phyloP scores from a whole-genome alignment of 83 land plant species.

The Diphasiastrum complanatum region DNA sequence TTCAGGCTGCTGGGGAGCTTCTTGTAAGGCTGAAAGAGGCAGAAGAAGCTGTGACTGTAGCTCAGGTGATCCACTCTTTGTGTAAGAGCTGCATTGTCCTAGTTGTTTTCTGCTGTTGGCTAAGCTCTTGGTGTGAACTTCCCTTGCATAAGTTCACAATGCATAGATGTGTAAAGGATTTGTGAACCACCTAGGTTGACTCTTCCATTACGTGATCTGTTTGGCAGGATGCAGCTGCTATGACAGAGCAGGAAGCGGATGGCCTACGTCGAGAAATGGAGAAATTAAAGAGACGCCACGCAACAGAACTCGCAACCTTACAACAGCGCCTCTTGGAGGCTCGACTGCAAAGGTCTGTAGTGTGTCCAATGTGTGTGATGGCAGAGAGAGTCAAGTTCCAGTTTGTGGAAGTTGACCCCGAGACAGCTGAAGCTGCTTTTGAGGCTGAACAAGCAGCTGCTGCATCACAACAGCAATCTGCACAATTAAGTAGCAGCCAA shows the following conservation, averaged over 20 bases:
- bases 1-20: slow-evolving; percentile 87
- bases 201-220: too few relatives aligned
- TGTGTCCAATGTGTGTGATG: slow-evolving; percentile 31
- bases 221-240: slow-evolving; percentile 41
- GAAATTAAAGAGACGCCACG: slow-evolving; percentile 60
- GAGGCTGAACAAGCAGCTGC: slow-evolving; percentile 12
- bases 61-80: too few relatives aligned
- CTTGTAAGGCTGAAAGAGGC: slow-evolving; percentile 84
- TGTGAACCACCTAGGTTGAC: too few relatives aligned
- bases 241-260: slow-evolving; percentile 54
- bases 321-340: slow-evolving; percentile 59
- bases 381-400: neutral
- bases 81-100: too few relatives aligned
- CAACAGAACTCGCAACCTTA: slow-evolving; percentile 57
- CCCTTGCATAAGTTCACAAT: too few relatives aligned
- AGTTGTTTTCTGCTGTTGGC: too few relatives aligned
- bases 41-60: slow-evolving; percentile 66
- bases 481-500: neutral
- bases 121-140: too few relatives aligned
- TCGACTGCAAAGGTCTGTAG: slow-evolving; percentile 46
- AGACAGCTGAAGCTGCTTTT: slow-evolving; percentile 3
- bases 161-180: too few relatives aligned
- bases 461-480: neutral
- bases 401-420: slow-evolving; percentile 10
- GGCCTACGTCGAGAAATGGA: slow-evolving; percentile 48